These are phyloP conservation scores for Dactylellina drechsleri DNA, from an alignment of 2,329 filamentous ascomycete species.

Conservation along the genomic window DNA sequence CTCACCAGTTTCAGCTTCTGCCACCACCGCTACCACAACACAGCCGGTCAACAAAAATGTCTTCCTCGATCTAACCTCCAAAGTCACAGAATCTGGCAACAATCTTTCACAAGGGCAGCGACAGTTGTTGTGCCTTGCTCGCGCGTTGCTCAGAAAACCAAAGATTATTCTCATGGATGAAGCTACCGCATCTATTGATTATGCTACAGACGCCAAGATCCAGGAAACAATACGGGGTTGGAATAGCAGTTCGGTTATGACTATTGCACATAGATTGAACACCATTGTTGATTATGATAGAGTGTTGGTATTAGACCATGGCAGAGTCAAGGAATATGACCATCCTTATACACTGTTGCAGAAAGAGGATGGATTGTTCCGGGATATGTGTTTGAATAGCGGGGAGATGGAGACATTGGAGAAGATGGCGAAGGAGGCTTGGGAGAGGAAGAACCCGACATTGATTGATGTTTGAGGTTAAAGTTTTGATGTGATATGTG, in stretches of 20 bases:
- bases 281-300: slow-evolving; percentile 99
- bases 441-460: slow-evolving; percentile 53
- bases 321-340: slow-evolving; percentile 86
- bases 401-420: slow-evolving; percentile 57
- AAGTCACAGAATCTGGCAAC: slow-evolving; percentile 87
- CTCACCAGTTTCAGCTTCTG: slow-evolving; percentile 57
- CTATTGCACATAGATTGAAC: slow-evolving; percentile 92
- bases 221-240: slow-evolving; percentile 96
- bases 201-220: slow-evolving; percentile 93
- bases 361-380: slow-evolving; percentile 73
- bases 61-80: slow-evolving; percentile 84
- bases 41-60: slow-evolving; percentile 87
- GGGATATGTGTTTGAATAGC: slow-evolving; percentile 58
- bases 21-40: slow-evolving; percentile 58
- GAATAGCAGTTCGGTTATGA: slow-evolving; percentile 86
- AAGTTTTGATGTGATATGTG: not conserved
- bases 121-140: slow-evolving; percentile 90
- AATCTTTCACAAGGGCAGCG: slow-evolving; percentile 97
- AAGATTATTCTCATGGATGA: slow-evolving; percentile 99
- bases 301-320: slow-evolving; percentile 91
- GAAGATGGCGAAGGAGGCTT: slow-evolving; percentile 58
- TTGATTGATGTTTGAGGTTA: slow-evolving; percentile 29
- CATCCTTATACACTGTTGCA: slow-evolving; percentile 84
- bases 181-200: slow-evolving; percentile 96
- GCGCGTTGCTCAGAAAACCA: slow-evolving; percentile 88